Evolutionary conservation across 2,329 filamentous ascomycete genomes (phyloP).

Genomic region (Pezicula neosporulosa): DNA sequence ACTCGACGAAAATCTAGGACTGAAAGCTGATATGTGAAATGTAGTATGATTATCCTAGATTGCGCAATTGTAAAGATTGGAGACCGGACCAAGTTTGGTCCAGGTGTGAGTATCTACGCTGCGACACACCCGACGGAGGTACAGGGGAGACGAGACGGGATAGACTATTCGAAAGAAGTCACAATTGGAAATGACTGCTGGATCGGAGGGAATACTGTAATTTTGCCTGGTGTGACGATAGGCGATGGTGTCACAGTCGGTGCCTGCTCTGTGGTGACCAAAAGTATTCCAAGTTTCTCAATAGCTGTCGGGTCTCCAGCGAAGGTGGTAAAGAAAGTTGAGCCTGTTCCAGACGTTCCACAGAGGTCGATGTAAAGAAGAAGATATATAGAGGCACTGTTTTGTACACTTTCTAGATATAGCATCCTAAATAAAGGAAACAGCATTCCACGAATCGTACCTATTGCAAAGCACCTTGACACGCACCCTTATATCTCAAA

Average conservation of each 20-base stretch:
- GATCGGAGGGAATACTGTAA: constrained; percentile 46
- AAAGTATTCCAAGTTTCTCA: constrained; percentile 42
- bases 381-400: background rate
- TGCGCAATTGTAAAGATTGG: constrained; percentile 55
- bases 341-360: background rate
- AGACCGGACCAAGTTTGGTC: constrained; percentile 49
- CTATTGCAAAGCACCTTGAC: too few relatives aligned
- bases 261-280: constrained; percentile 47
- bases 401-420: constrained; percentile 13
- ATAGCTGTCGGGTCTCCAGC: constrained; percentile 47
- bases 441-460: too few relatives aligned
- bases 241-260: constrained; percentile 49
- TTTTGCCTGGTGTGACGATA: constrained; percentile 49
- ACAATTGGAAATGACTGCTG: constrained; percentile 51
- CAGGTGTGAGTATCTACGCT: constrained; percentile 66
- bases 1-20: background rate
- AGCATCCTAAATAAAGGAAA: too few relatives aligned
- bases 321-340: constrained; percentile 43
- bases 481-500: too few relatives aligned
- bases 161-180: constrained; percentile 44
- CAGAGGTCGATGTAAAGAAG: background rate
- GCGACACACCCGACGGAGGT: constrained; percentile 70
- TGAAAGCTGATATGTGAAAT: background rate
- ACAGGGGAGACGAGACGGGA: constrained; percentile 40
- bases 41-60: constrained; percentile 51